Evolutionary conservation across 192 early-diverging fungal genomes (phyloP).

Genomic region (Coemansia sp.): DNA sequence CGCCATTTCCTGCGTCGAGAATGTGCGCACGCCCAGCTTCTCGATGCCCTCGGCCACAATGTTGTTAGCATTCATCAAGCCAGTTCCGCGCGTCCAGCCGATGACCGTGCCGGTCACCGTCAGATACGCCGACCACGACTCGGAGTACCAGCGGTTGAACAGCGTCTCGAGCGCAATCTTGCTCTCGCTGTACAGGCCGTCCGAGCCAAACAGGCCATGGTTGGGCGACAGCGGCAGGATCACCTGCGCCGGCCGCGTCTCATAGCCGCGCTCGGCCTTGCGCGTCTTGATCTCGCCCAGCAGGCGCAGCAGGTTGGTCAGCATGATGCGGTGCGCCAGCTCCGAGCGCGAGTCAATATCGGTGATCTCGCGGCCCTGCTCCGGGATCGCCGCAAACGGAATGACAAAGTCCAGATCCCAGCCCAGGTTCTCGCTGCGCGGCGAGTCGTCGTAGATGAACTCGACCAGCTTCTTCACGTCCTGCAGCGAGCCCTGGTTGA

Average conservation of each 20-base stretch:
- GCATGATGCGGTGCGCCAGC: conserved; percentile 91
- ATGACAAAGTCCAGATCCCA: conserved; percentile 95
- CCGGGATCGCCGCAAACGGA: conserved; percentile 92
- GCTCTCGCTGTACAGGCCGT: conserved; percentile 92
- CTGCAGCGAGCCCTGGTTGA: conserved; percentile 88
- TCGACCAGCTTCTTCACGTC: conserved; percentile 78
- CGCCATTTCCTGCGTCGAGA: conserved; percentile 92
- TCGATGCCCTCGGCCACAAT: conserved; percentile 90
- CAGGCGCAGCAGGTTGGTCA: conserved; percentile 87
- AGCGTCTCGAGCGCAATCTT: conserved; percentile 93
- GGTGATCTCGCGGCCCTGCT: conserved; percentile 84
- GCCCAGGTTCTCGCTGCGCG: conserved; percentile 60
- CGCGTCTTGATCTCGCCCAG: conserved; percentile 83
- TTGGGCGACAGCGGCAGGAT: conserved; percentile 91
- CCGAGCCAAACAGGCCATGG: conserved; percentile 90
- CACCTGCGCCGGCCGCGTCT: conserved; percentile 88
- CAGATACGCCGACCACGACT: conserved; percentile 86
- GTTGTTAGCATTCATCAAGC: conserved; percentile 92
- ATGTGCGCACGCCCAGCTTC: conserved; percentile 86
- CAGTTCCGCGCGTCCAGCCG: conserved; percentile 96
- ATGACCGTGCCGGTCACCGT: conserved; percentile 89
- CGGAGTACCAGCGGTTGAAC: conserved; percentile 89
- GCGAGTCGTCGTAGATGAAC: conserved; percentile 81
- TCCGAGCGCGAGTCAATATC: conserved; percentile 85
- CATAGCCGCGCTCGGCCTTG: conserved; percentile 76